These are phyloP conservation scores for Earliella scabrosa DNA, from an alignment of 1,284 basidiomycete genomes.

Conservation along the genomic window DNA sequence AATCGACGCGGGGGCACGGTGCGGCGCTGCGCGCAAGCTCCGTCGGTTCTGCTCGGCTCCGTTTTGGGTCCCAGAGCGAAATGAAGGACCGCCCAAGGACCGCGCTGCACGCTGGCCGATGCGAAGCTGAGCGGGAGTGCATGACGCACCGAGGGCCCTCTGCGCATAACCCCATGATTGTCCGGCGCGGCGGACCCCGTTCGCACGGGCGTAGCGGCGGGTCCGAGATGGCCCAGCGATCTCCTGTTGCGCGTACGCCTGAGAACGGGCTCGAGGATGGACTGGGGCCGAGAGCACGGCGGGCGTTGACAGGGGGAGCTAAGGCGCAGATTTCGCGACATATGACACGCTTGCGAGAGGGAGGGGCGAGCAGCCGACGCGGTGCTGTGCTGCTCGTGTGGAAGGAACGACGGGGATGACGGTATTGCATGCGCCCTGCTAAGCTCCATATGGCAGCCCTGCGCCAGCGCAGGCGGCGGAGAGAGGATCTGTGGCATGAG, in stretches of 20 bases:
- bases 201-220: not conserved
- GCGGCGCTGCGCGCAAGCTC: not conserved
- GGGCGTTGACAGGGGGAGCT: not conserved
- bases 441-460: not conserved
- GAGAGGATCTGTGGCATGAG: not conserved
- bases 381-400: too few species aligned
- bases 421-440: too few species aligned
- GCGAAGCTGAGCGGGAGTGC: not conserved
- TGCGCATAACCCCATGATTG: not conserved
- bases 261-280: not conserved
- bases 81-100: not conserved
- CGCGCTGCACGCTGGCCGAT: not conserved
- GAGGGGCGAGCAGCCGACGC: too few species aligned
- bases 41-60: conserved; percentile 1
- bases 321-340: not conserved
- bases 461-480: not conserved
- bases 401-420: too few species aligned
- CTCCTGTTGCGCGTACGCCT: not conserved
- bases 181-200: not conserved
- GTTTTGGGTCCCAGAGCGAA: not conserved
- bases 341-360: not conserved
- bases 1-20: not conserved
- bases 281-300: not conserved
- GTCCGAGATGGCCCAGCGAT: not conserved
- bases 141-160: not conserved